Evolutionary conservation across 805 yeast species (phyloP), one percentile per base, ranked within the genome.

Genomic region (Spathaspora hagerdaliae): DNA sequence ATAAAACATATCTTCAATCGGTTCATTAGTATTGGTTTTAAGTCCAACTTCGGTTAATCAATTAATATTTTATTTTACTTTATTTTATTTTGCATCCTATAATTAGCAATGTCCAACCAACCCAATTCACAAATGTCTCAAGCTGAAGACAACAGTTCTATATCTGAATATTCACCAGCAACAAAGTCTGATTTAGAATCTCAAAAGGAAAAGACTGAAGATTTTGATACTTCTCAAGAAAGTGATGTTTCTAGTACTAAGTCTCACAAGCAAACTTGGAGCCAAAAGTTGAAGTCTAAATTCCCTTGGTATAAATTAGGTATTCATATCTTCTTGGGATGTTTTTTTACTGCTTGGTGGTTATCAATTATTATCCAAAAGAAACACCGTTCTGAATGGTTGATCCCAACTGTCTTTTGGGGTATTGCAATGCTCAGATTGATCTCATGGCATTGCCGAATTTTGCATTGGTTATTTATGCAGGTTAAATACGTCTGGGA

Each of bases 261-360:
- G 11, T 12, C 35, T 13, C 48, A 14, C 33, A 24, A 27, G 29
- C 13, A 5, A 40, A 34, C 13, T n/a, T 31, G 31, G 14, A 36
- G 44, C 43, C 37, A 43, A 41, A 34, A 39, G 31, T 31, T 56
- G 10, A 56, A 56, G 40, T 15, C 32, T 5, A 44, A 46, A 27
- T 46, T 50, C 41, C 59, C 60, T 11, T 51, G 43, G 13, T 55
- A 48, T 37, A 53, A 40, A 39, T 37, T 55, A 12, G 49, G 44
- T 5, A 41, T 52, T 27, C 53, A 59, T 43, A 36, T 61, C n/a
- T 63, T 55, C 43, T 56, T 49, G 62, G 73, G 46, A 31, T 59
- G 50, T 58, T 59, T 75, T 49, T 74, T 76, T 64, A 75, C 81
- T n/a, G 63, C 76, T 9, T 75, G 79, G 79, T 79, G 83, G 83